A percentile compares a stretch with the other conserved stretches of the same genome.
These are phyloP conservation scores for Cryphonectria radicalis DNA, from an alignment of 2,329 filamentous ascomycete species.

Conservation along the genomic window DNA sequence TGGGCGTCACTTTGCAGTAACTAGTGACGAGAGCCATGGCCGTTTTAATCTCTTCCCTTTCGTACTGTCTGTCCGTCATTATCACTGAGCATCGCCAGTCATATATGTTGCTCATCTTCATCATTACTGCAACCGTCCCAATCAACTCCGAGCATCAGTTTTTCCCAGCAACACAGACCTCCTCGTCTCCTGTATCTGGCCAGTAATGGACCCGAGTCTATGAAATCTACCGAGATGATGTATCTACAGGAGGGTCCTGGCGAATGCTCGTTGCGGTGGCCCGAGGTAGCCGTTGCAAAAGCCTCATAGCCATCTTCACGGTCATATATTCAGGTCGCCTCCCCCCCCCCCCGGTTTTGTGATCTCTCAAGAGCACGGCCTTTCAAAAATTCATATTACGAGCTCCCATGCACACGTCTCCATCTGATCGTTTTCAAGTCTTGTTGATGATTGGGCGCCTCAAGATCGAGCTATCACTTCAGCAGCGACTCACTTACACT, in stretches of 20 bases:
- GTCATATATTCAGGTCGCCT: background rate
- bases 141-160: background rate
- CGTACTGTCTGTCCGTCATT: background rate
- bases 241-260: background rate
- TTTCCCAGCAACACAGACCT: background rate
- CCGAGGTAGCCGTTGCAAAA: slow-evolving; percentile 5
- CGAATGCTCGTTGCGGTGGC: background rate
- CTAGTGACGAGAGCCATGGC: background rate
- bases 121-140: background rate
- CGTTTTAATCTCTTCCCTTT: background rate
- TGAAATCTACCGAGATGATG: background rate
- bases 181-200: background rate
- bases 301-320: background rate
- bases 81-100: too few relatives aligned
- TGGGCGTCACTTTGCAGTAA: background rate
- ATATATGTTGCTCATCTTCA: background rate
- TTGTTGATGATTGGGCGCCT: background rate
- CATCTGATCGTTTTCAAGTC: background rate
- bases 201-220: background rate
- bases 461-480: slow-evolving; percentile 3
- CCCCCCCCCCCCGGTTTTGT: background rate
- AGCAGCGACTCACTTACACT: background rate
- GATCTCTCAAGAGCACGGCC: background rate
- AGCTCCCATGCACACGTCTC: background rate
- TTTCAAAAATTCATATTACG: background rate